phyloP scores from a whole-genome alignment of 768 basidiomycete genomes.

The Lentinus tigrinus region DNA sequence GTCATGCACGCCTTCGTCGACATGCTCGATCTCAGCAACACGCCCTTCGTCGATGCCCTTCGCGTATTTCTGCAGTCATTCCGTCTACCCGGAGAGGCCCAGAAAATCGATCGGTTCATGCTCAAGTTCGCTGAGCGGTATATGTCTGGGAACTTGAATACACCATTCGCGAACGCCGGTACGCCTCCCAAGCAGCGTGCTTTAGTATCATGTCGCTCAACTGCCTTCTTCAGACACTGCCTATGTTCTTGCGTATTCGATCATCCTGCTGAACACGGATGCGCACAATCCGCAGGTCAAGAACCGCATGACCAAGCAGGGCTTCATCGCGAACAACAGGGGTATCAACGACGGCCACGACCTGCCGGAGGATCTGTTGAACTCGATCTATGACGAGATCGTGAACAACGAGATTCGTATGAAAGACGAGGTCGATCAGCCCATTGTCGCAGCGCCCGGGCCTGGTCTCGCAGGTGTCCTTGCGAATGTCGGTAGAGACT shows the following conservation, averaged over 20 bases:
- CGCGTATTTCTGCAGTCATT: conserved; percentile 91
- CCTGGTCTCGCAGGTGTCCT: conserved; percentile 81
- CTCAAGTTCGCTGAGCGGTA: conserved; percentile 98
- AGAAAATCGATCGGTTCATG: conserved; percentile 99
- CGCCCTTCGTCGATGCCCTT: conserved; percentile 86
- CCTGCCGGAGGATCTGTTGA: conserved; percentile 83
- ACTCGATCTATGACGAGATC: conserved; percentile 86
- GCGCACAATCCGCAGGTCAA: conserved; percentile 95
- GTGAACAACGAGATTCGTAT: conserved; percentile 91
- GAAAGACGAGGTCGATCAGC: conserved; percentile 92
- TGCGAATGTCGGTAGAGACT: conserved; percentile 87
- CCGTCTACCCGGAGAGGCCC: conserved; percentile 94
- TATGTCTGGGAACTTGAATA: conserved; percentile 82
- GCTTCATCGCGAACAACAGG: conserved; percentile 93
- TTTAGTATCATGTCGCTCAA: background rate
- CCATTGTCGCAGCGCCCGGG: conserved; percentile 41
- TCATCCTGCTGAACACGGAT: conserved; percentile 96
- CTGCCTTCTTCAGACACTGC: conserved; percentile 64
- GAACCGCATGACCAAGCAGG: conserved; percentile 87
- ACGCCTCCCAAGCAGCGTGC: conserved; percentile 25
- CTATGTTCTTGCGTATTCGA: conserved; percentile 93
- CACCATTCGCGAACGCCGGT: conserved; percentile 94
- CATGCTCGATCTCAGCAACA: conserved; percentile 78
- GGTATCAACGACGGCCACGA: conserved; percentile 92
- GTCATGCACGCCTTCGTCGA: conserved; percentile 99